Evolutionary conservation across 2,329 filamentous ascomycete genomes (phyloP).

Genomic region (Aureobasidium sp.): DNA sequence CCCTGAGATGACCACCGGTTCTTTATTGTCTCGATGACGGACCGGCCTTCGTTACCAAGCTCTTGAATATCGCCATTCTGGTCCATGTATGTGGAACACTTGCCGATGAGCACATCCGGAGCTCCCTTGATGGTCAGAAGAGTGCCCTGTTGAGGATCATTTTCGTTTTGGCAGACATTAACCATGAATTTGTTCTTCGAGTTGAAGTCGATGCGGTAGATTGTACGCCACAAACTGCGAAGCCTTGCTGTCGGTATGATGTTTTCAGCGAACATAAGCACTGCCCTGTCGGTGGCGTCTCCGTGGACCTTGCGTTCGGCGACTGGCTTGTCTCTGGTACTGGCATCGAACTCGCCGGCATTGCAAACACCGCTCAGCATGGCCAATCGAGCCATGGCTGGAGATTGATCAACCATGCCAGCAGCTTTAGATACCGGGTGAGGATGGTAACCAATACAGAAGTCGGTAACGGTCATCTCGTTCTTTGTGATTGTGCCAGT

Average conservation of each 20-base stretch:
- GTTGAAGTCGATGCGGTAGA: slow-evolving; percentile 67
- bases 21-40: slow-evolving; percentile 55
- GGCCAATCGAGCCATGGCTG: slow-evolving; percentile 50
- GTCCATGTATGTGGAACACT: slow-evolving; percentile 53
- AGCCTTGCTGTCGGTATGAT: slow-evolving; percentile 55
- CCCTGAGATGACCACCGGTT: slow-evolving; percentile 62
- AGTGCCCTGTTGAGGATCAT: slow-evolving; percentile 19
- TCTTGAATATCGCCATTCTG: slow-evolving; percentile 47
- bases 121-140: slow-evolving; percentile 72
- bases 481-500: slow-evolving; percentile 67
- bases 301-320: slow-evolving; percentile 60
- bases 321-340: slow-evolving; percentile 53
- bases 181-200: slow-evolving; percentile 82
- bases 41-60: slow-evolving; percentile 47
- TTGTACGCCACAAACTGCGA: slow-evolving; percentile 56
- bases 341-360: slow-evolving; percentile 64
- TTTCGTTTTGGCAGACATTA: slow-evolving; percentile 46
- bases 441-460: slow-evolving; percentile 49
- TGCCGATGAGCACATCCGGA: slow-evolving; percentile 62
- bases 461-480: slow-evolving; percentile 66
- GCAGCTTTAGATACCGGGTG: slow-evolving; percentile 46
- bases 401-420: slow-evolving; percentile 27
- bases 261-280: slow-evolving; percentile 63
- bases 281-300: slow-evolving; percentile 69
- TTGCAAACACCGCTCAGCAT: slow-evolving; percentile 63